Percentiles rank a stretch among this genome's conserved stretches.
Evolutionary conservation across 106 monocot species (phyloP).

Genomic region (Amphibolis antarctica): DNA sequence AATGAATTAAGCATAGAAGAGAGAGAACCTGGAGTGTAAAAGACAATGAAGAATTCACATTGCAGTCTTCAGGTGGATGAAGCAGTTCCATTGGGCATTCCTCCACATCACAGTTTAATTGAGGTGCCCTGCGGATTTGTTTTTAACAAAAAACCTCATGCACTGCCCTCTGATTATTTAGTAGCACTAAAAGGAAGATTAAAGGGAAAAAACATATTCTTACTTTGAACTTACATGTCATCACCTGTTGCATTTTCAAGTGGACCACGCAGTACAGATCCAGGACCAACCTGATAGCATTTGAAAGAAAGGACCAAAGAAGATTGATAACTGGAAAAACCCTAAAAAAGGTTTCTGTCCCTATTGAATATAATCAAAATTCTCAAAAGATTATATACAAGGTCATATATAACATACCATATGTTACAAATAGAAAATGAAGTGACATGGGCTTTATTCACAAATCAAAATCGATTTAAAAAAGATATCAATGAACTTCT

Average conservation of each 20-base stretch:
- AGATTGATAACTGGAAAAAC: no score
- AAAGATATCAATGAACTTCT: no score
- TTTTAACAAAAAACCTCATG: slow-evolving; percentile 1
- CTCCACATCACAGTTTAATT: slow-evolving; percentile 54
- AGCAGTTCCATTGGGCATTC: slow-evolving; percentile 79
- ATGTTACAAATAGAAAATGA: no score
- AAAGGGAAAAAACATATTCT: slow-evolving; percentile 1
- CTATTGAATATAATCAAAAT: no score
- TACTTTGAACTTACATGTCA: slow-evolving; percentile 57
- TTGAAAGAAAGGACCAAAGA: neutral
- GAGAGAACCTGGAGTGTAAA: slow-evolving; percentile 82
- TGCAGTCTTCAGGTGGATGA: slow-evolving; percentile 97
- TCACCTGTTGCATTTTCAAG: slow-evolving; percentile 51
- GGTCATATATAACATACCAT: no score
- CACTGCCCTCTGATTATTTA: neutral
- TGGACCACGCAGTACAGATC: slow-evolving; percentile 84
- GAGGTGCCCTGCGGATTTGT: slow-evolving; percentile 71
- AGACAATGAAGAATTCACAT: slow-evolving; percentile 82
- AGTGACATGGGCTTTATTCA: no score
- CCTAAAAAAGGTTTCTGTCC: no score
- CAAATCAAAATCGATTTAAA: no score
- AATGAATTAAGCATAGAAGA: neutral
- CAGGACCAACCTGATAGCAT: slow-evolving; percentile 70
- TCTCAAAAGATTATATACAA: no score
- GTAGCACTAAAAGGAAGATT: neutral